Evolutionary conservation across 805 yeast species (phyloP), one percentile per base, ranked within the genome.

Genomic region (Candida vartiovaarae): DNA sequence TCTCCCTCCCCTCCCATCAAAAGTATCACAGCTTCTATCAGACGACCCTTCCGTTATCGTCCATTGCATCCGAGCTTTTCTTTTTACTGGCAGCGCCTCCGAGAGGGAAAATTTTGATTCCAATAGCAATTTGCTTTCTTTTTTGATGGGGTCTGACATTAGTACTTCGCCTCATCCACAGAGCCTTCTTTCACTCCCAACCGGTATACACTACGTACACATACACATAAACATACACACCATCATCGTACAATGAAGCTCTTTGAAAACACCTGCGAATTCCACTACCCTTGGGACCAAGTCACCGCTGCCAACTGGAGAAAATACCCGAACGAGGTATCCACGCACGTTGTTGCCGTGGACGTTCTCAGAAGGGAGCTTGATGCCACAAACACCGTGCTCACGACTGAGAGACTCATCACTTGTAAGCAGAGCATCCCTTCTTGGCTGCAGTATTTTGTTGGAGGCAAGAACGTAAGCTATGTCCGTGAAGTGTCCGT

Each of bases 221-320:
- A 32, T 9, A 32, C 7, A 32, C n/a, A 32, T 6, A 32, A 4
- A 32, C n/a, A 5, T 7, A n/a, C 33, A 28, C 9, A 11, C 34
- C n/a, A 32, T 29, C 8, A 29, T 8, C 32, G 11, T 25, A 56
- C 27, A 39, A 91, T 91, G 99, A 87, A 83, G 63, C 70, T 91
- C 38, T 90, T 88, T 60, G 78, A 77, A 35, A 75, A 84, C 34
- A 64, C 71, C 20, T 91, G 84, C 61, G 69, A 65, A 35, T 91
- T 88, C 62, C 68, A 78, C 43, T 90, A 93, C 59, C 78, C 95
- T 0, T 91, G 98, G 97, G 95, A 84, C 26, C 88, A 84, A 54
- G 95, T 91, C 26, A 84, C 96, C 1, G 89, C 95, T 2, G 97
- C 98, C 41, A 89, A 90, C 64, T 91, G 99, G 99, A 80, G 77